Evolutionary conservation across 495 filamentous ascomycete species (phyloP).

Genomic region (Poronia punctata): DNA sequence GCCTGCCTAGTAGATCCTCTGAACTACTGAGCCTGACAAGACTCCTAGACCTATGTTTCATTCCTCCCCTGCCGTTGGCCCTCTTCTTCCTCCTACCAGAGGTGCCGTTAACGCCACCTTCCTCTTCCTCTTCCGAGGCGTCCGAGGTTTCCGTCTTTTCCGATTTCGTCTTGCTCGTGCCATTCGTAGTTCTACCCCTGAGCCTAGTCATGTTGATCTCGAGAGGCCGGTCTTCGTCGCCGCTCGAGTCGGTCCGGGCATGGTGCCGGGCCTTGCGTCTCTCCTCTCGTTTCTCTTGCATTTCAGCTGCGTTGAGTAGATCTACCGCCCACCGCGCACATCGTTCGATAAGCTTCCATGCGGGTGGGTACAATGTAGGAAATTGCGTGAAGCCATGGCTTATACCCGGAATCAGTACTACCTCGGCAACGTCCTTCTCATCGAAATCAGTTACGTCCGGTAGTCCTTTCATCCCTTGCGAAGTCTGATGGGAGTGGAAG

Average conservation of each 20-base stretch:
- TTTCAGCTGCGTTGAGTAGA: constrained; percentile 51
- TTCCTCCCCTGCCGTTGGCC: constrained; percentile 22
- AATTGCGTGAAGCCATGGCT: constrained; percentile 93
- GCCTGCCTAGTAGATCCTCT: constrained; percentile 72
- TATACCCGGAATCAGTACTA: constrained; percentile 77
- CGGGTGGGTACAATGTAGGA: constrained; percentile 75
- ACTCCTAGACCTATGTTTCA: constrained; percentile 44
- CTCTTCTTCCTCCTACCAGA: constrained; percentile 31
- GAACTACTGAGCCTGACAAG: constrained; percentile 71
- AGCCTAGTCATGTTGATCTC: constrained; percentile 61
- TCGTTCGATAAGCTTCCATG: constrained; percentile 70
- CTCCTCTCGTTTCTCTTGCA: constrained; percentile 19
- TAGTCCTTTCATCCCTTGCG: constrained; percentile 12
- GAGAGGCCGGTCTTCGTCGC: constrained; percentile 69
- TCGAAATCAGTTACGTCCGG: constrained; percentile 50
- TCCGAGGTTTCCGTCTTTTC: constrained; percentile 7
- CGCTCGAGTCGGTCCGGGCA: constrained; percentile 55
- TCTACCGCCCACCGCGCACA: constrained; percentile 72
- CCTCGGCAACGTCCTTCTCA: constrained; percentile 71
- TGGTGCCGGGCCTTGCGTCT: constrained; percentile 28
- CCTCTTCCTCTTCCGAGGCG: constrained; percentile 8
- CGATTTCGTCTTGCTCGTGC: constrained; percentile 22
- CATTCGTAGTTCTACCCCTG: constrained; percentile 19
- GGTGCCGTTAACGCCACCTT: constrained; percentile 18
- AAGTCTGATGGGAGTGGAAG: constrained; percentile 28